These are phyloP conservation scores for Asterella californica DNA, from an alignment of 225 moss, liverwort and hornwort species.

Conservation along the genomic window DNA sequence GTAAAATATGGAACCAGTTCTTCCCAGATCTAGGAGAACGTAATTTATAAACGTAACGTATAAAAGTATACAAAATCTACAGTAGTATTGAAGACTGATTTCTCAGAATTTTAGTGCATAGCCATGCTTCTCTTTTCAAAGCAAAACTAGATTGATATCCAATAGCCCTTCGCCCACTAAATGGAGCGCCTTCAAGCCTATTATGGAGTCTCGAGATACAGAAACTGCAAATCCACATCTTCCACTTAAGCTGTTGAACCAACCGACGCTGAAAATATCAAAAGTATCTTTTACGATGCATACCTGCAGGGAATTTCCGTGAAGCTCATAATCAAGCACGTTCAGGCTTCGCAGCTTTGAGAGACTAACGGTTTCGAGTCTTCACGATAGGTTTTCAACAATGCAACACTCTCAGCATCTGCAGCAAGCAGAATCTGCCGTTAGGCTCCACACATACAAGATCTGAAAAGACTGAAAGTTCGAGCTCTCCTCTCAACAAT, in stretches of 20 bases:
- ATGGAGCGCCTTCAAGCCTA: too few relatives aligned
- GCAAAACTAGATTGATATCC: too few relatives aligned
- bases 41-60: too few relatives aligned
- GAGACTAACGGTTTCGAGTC: slow-evolving; percentile 78
- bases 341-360: slow-evolving; percentile 97
- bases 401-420: slow-evolving; percentile 77
- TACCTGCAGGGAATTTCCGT: slow-evolving; percentile 78
- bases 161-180: too few relatives aligned
- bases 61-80: too few relatives aligned
- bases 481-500: neutral
- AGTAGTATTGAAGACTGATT: too few relatives aligned
- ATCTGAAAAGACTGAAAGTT: neutral
- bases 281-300: slow-evolving; percentile 19
- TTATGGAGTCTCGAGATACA: slow-evolving; percentile 32
- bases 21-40: too few relatives aligned
- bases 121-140: too few relatives aligned
- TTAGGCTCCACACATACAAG: neutral
- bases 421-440: slow-evolving; percentile 23
- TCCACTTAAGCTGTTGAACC: neutral
- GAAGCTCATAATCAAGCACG: slow-evolving; percentile 75
- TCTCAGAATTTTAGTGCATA: too few relatives aligned
- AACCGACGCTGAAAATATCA: neutral
- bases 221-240: slow-evolving; percentile 18
- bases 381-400: slow-evolving; percentile 58
- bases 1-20: too few relatives aligned